phyloP scores from a whole-genome alignment of 306 rosid species.

The Vicia villosa region DNA sequence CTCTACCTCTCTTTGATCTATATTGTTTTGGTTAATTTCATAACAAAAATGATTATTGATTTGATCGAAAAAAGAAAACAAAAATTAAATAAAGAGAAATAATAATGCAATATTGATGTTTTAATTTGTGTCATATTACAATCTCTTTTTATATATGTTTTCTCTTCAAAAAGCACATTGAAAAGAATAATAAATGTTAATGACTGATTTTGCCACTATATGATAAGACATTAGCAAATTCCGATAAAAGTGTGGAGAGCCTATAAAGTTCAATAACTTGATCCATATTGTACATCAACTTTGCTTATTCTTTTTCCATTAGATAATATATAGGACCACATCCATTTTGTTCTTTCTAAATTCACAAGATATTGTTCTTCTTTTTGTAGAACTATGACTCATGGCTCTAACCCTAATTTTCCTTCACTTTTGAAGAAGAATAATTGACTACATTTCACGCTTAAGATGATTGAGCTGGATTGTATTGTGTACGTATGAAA shows the following conservation, averaged over 20 bases:
- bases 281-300: slow-evolving; percentile 28
- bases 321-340: slow-evolving; percentile 41
- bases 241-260: slow-evolving; percentile 9
- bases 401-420: neutral
- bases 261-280: slow-evolving; percentile 24
- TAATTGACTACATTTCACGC: neutral
- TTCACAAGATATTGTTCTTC: neutral
- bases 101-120: too few species aligned
- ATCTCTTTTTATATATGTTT: too few species aligned
- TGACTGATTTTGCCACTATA: too few species aligned
- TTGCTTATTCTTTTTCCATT: slow-evolving; percentile 45
- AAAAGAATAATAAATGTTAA: too few species aligned
- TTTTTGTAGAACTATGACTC: neutral
- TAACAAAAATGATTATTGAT: too few species aligned
- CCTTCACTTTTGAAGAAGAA: neutral
- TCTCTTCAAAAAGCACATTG: too few species aligned
- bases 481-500: neutral
- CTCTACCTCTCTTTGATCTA: too few species aligned
- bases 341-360: slow-evolving; percentile 10
- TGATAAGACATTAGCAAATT: neutral
- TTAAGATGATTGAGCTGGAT: neutral
- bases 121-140: too few species aligned
- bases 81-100: too few species aligned
- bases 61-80: too few species aligned
- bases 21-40: too few species aligned